phyloP scores from a whole-genome alignment of 495 filamentous ascomycete genomes.

The Entonaema liquescens region DNA sequence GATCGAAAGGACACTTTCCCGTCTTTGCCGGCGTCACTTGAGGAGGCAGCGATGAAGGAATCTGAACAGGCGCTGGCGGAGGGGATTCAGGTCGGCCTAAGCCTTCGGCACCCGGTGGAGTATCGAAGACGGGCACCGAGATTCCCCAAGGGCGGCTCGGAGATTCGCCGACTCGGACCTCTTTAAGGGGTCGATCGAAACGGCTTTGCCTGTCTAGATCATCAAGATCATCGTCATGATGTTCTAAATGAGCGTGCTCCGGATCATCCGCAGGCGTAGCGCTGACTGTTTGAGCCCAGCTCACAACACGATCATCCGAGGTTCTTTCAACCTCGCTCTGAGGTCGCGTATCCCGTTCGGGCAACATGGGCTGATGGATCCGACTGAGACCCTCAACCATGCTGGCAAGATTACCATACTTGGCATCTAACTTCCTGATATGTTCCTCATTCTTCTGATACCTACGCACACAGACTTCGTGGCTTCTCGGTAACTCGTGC shows the following conservation, averaged over 20 bases:
- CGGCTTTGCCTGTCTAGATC: constrained; percentile 63
- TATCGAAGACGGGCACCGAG: constrained; percentile 68
- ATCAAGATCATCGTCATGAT: constrained; percentile 45
- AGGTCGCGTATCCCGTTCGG: constrained; percentile 62
- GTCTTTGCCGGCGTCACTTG: constrained; percentile 36
- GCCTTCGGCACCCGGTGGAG: constrained; percentile 38
- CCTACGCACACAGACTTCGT: constrained; percentile 86
- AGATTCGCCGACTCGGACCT: constrained; percentile 86
- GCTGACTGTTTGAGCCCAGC: constrained; percentile 80
- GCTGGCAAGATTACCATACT: constrained; percentile 86
- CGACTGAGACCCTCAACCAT: constrained; percentile 88
- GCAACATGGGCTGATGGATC: constrained; percentile 84
- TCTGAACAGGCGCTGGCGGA: constrained; percentile 51
- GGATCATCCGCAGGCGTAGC: constrained; percentile 45
- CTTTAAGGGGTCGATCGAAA: constrained; percentile 83
- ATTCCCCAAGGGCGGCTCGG: constrained; percentile 94
- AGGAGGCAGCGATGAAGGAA: constrained; percentile 42
- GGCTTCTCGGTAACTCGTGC: constrained; percentile 88
- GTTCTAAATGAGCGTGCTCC: constrained; percentile 46
- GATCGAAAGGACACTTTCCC: constrained; percentile 59
- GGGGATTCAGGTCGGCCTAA: constrained; percentile 51
- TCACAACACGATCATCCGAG: constrained; percentile 74
- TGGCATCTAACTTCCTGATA: constrained; percentile 85
- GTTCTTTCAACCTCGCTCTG: constrained; percentile 55
- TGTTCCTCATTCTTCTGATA: constrained; percentile 85